phyloP scores from a whole-genome alignment of 371 early-diverging fungal species.

The Apophysomyces ossiformis region DNA sequence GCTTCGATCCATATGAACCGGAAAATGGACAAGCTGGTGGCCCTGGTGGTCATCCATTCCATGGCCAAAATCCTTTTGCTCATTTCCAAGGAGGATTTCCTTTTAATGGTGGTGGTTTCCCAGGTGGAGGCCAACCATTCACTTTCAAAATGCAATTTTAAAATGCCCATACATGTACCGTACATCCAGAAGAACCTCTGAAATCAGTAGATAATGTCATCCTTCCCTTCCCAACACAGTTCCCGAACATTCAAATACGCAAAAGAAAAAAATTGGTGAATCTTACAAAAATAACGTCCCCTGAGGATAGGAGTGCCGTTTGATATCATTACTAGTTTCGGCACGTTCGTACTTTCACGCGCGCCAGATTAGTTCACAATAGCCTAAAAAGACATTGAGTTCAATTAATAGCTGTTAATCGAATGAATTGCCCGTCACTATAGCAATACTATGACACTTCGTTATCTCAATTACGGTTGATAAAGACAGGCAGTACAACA shows the following conservation, averaged over 20 bases:
- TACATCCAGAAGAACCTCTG: not conserved
- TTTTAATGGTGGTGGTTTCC: constrained; percentile 57
- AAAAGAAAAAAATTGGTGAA: too few relatives aligned
- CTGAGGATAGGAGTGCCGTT: too few relatives aligned
- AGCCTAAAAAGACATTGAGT: too few relatives aligned
- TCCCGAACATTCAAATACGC: not conserved
- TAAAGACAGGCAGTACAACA: too few relatives aligned
- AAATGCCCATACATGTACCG: not conserved
- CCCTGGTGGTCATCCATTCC: constrained; percentile 28
- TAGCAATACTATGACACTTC: too few relatives aligned
- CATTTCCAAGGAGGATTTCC: constrained; percentile 58
- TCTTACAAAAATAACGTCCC: too few relatives aligned
- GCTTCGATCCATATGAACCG: constrained; percentile 94
- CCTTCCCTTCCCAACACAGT: not conserved
- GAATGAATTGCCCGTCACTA: too few relatives aligned
- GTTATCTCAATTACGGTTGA: too few relatives aligned
- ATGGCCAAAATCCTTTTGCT: constrained; percentile 58
- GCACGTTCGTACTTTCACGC: too few relatives aligned
- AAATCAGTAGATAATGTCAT: not conserved
- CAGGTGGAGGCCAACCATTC: constrained; percentile 63
- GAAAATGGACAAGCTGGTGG: constrained; percentile 50
- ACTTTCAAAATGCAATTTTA: constrained; percentile 54
- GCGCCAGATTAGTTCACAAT: too few relatives aligned
- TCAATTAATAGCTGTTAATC: too few relatives aligned
- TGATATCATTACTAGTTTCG: too few relatives aligned